Base-by-base conservation (phyloP, 148 eudicot genomes). In the Rhododendron molle region DNA sequence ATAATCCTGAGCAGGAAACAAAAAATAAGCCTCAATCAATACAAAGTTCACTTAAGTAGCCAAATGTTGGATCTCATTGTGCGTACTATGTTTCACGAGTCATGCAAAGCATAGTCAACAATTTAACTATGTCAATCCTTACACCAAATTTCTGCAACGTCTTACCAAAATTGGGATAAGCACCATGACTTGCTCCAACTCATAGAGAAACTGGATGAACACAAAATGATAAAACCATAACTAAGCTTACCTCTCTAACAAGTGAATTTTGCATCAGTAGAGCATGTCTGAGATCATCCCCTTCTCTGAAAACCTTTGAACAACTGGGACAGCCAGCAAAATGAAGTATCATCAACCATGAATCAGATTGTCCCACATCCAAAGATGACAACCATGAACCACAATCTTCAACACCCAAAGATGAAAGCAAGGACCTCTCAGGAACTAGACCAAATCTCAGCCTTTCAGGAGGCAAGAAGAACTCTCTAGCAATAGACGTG, bases 401-500 rank as follows among this genome's bases (percentile, higher is more conserved):
- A 90, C 93, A 84, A 87, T 87, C 92, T 81, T 90, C 92, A 85
- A 89, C 74, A 47, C 90, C 90, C 83, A 94, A 90, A 86, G 89
- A 89, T 50, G 92, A 90, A 86, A 94, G 90, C 82, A 96, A 86
- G 67, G 92, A 90, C 85, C 89, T 93, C 81, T 96, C 93, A 81
- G 90, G 86, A 80, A 94, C 81, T 85, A 92, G 76, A 76, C 96
- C 97, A 87, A 91, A 95, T 90, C 89, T 93, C 86, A 92, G 86
- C 87, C 92, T 92, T 89, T 94, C 95, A 87, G 97, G 96, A 86
- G 96, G 97, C 90, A 96, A 92, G 88, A 90, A 93, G 74, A 85
- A 81, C 80, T 91, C 94, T 91, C 93, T 92, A 32, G 91, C 93
- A 81, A 88, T 74, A 23, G 62, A 46, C 30, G 86, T 86, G 81